These are phyloP conservation scores for Colletotrichum sidae DNA, from an alignment of 2,329 filamentous ascomycete genomes.

Conservation along the genomic window DNA sequence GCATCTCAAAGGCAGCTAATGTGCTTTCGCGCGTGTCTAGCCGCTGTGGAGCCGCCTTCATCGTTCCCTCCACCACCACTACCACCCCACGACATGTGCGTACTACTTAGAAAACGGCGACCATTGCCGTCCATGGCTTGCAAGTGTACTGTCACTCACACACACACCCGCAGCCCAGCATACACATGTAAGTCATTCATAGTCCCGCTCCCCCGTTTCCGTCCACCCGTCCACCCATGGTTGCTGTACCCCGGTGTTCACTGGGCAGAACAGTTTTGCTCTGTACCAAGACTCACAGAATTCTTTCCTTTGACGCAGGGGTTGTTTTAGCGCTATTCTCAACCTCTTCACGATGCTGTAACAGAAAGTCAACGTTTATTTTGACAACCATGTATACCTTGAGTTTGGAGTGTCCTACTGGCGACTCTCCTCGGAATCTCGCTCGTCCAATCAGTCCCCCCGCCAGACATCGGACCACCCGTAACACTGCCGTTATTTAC, in stretches of 20 bases:
- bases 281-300: too few relatives aligned
- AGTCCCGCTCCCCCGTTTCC: background rate
- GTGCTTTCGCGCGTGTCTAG: constrained; percentile 28
- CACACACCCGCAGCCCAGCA: background rate
- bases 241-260: too few relatives aligned
- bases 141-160: too few relatives aligned
- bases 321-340: too few relatives aligned
- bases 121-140: too few relatives aligned
- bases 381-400: background rate
- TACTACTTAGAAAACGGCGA: too few relatives aligned
- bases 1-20: constrained; percentile 17
- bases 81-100: background rate
- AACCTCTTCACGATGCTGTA: too few relatives aligned
- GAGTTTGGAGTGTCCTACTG: background rate
- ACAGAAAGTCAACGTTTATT: too few relatives aligned
- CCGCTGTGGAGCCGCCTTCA: constrained; percentile 26
- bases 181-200: constrained; percentile 38
- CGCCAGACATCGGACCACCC: constrained; percentile 1
- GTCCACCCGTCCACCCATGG: background rate
- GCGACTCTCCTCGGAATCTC: background rate
- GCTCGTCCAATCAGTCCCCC: background rate
- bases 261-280: too few relatives aligned
- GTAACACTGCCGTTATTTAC: background rate
- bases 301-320: too few relatives aligned
- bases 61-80: background rate